Evolutionary conservation across 2,329 filamentous ascomycete species (phyloP), one percentile per base, ranked within the genome.

Genomic region (Lecanicillium sp.): DNA sequence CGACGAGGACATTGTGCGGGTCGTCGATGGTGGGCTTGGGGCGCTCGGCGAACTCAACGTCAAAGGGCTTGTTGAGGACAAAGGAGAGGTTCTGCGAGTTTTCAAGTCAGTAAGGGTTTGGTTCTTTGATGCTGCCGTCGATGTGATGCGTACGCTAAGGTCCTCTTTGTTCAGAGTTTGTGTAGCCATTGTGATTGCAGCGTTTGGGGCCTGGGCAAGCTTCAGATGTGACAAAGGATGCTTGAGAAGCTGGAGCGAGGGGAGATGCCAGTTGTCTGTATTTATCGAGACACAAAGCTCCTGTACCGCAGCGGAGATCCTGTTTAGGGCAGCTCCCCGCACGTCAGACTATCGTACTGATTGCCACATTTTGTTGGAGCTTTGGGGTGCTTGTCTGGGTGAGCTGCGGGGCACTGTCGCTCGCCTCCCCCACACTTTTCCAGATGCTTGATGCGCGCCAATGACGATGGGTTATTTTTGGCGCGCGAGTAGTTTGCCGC

Each of bases 1-100:
- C 79, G 46, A 94, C 79, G 52, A 90, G 73, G 48, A 94, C 87
- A 60, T 90, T 81, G 68, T 88, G 74, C 17, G 77, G 72, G 37
- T 69, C 68, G 46, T 74, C 62, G 50, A 92, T 66, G 42, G 73
- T 62, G 31, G 87, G 87, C 40, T 87, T 64, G 8, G 86, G 84
- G 7, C 81, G 78, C 56, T 90, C 81, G 64, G 82, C 79, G 64
- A 81, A 94, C 46, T 69, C 66, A 52, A 94, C 82, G 51, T 82
- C 73, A 59, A 79, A 72, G 44, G 80, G 72, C 51, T 84, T 83
- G 63, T 89, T 79, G 52, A 94, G 84, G 58, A 94, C 69, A 65
- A 92, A 92, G 39, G 86, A 92, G 49, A 83, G 77, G 62, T 92
- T 92, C 84, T 87, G 29, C 29, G n/a, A 14, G 25, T 27, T 12